Base-by-base conservation (phyloP, 345 rosid genomes). In the Raphanus sativus region DNA sequence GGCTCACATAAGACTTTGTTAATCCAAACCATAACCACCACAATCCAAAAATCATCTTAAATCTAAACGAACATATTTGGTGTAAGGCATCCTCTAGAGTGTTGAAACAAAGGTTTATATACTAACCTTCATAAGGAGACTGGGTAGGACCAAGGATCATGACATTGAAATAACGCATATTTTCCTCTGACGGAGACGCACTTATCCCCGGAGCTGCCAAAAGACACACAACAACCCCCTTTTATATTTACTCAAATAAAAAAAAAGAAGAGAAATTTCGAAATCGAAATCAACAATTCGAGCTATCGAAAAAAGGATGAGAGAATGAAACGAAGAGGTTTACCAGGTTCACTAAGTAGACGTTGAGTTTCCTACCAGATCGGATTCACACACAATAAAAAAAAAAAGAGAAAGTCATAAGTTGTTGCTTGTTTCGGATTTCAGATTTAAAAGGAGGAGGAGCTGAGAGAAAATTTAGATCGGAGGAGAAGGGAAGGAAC, bases 301-400 rank as follows among this genome's bases (percentile, higher is more conserved):
- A 69, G 73, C 76, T 56, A 15, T 69, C 69, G 21, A 21, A 21
- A 21, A 21, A 21, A 21, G 21, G 21, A 21, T 21, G 21, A 21
- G 21, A 21, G 21, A 21, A 21, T 21, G 21, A 21, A 21, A 21
- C 21, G 21, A 21, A 21, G 21, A 21, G 21, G 21, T 21, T 21
- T 34, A 93, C 99, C 99, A 55, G 99, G 99, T 81, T 96, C 99
- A 75, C 99, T 96, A 74, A 96, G 98, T 9, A 96, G 96, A 73
- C 99, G 98, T 77, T 93, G 98, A 28, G 99, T 96, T 89, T 96
- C 99, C 99, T 96, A 82, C 24, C 30, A 58, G 83, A 82, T 75
- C 81, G 50, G 16, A 60, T 60, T 28, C 30, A 12, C 48, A 11
- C 32, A 2, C 4, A 58, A 58, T 0, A 2, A 58, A 54, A 42